Evolutionary conservation across 2,329 filamentous ascomycete genomes (phyloP), one percentile per base, ranked within the genome.

Genomic region (Mariannaea elegans): DNA sequence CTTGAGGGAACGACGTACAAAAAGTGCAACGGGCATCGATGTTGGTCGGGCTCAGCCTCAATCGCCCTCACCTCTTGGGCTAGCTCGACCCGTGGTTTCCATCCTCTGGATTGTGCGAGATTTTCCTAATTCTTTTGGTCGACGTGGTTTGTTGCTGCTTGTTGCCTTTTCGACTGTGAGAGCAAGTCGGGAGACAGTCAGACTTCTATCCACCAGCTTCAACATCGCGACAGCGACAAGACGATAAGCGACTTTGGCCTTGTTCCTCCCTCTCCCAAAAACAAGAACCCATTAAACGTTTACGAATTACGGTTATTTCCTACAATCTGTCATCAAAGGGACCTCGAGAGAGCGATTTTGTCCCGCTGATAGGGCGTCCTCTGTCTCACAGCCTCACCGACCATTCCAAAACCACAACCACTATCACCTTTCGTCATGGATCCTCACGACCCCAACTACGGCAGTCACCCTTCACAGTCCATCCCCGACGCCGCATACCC

Each of bases 401-500:
- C 27, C 32, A 27, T 42, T 36, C 46, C 14, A 27, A 9, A 29
- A 41, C 14, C n/a, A n/a, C 49, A 46, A 31, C 16, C 21, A 53
- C 27, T 41, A 16, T 39, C 16, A 32, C 34, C 10, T n/a, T 21
- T 29, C 32, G 34, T 34, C 44, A 72, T 71, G 67, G 60, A 67
- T 47, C 53, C 56, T n/a, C 63, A 53, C 51, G 58, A 65, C 27
- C 10, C 56, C 27, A 59, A 45, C 7, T 56, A 63, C 49, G 54
- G 59, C 55, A 63, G 52, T 29, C 71, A 73, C 45, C 72, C 72
- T 8, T 73, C 72, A 19, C 59, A 71, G 23, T 70, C 71, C 14
- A 74, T 73, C 23, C 71, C 66, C 47, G 63, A 73, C 23, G 70
- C 72, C 46, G 72, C 72, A 34, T 74, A 73, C 39, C 72, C 72